A percentile compares a stretch with the other conserved stretches of the same genome.
Conservation (phyloP, 1,284 basidiomycete genomes). For the Irpex rosettiformis region DNA sequence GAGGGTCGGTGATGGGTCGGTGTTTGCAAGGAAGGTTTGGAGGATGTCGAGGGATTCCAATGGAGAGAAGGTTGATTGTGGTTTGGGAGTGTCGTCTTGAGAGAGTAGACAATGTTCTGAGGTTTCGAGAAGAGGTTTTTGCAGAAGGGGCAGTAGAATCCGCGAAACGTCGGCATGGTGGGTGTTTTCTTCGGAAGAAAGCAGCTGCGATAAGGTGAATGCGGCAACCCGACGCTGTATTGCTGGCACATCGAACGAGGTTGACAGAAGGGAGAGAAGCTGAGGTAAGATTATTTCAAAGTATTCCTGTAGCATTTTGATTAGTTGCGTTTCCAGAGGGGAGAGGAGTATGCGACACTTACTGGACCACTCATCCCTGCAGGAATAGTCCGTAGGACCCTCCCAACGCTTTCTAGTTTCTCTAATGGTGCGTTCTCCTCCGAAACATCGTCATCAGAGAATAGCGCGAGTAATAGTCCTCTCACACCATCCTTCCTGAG, state of each 20-base stretch:
- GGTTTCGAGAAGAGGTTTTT: slow-evolving; percentile 37
- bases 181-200: slow-evolving; percentile 35
- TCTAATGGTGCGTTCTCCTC: slow-evolving; percentile 53
- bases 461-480: slow-evolving; percentile 63
- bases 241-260: slow-evolving; percentile 31
- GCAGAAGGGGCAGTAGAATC: slow-evolving; percentile 41
- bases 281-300: slow-evolving; percentile 51
- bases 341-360: slow-evolving; percentile 19
- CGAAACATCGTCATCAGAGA: slow-evolving; percentile 53
- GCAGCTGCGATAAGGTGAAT: slow-evolving; percentile 64
- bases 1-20: slow-evolving; percentile 73
- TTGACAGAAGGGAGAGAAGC: slow-evolving; percentile 45
- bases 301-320: too few species aligned
- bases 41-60: slow-evolving; percentile 44
- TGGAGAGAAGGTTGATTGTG: slow-evolving; percentile 26
- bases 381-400: slow-evolving; percentile 56
- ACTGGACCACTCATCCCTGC: slow-evolving; percentile 50
- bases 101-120: slow-evolving; percentile 2
- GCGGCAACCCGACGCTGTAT: slow-evolving; percentile 60
- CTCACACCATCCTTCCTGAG: slow-evolving; percentile 63
- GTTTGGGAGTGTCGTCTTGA: neutral
- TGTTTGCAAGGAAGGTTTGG: slow-evolving; percentile 61
- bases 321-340: too few species aligned
- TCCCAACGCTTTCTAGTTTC: slow-evolving; percentile 64
- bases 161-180: slow-evolving; percentile 32